Evolutionary conservation across 1,139 yeast genomes (phyloP).

Genomic region (Zygotorulaspora mrakii): DNA sequence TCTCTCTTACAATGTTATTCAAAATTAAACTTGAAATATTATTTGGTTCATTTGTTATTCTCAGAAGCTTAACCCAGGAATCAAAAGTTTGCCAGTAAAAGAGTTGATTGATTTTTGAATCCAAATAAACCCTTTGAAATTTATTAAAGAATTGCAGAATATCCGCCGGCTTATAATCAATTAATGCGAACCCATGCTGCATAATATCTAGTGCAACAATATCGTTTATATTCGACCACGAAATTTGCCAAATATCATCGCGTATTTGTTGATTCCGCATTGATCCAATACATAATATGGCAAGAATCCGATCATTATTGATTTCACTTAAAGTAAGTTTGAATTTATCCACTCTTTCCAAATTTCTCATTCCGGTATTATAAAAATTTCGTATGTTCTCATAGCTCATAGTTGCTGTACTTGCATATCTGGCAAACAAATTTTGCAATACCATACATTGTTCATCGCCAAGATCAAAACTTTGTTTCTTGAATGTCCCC

Average conservation of each 20-base stretch:
- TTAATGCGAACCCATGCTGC: neutral
- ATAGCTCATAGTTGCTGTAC: neutral
- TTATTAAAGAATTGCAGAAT: neutral
- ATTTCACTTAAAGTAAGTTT: neutral
- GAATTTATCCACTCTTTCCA: neutral
- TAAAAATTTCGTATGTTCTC: neutral
- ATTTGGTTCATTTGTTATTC: neutral
- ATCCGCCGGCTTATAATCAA: neutral
- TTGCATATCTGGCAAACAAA: neutral
- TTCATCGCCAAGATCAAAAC: neutral
- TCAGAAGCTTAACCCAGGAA: conserved; percentile 3
- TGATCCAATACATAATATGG: neutral
- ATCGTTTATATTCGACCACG: conserved; percentile 1
- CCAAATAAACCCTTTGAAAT: neutral
- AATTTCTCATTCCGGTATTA: neutral
- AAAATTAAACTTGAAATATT: neutral
- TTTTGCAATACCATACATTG: neutral
- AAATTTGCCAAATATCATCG: neutral
- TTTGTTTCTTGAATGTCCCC: neutral
- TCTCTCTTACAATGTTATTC: neutral
- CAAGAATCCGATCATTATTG: neutral
- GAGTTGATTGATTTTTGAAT: neutral
- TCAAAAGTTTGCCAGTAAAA: neutral
- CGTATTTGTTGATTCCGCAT: neutral
- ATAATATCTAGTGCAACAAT: neutral